These are phyloP conservation scores for Prunus padus DNA, from an alignment of 306 rosid genomes.

Conservation along the genomic window DNA sequence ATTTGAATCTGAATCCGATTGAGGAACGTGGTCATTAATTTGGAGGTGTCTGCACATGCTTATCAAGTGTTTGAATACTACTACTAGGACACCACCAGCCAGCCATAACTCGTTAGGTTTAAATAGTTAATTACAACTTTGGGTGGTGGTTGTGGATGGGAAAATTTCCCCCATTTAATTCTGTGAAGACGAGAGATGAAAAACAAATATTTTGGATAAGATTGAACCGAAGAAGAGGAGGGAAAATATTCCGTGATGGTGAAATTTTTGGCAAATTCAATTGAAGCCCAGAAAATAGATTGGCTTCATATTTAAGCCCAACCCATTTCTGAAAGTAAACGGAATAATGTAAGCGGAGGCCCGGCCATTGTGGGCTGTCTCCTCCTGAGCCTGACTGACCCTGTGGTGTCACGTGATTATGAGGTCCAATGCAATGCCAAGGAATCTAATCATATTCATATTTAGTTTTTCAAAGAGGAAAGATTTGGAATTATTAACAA, in stretches of 20 bases:
- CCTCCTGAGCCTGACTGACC: no score
- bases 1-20: not conserved
- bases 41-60: not conserved
- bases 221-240: not conserved
- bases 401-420: not conserved
- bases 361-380: not conserved
- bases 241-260: not conserved
- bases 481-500: no score
- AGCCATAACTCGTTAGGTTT: not conserved
- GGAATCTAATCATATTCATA: not conserved
- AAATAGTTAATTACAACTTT: no score
- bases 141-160: not conserved
- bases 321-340: not conserved
- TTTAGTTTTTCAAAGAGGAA: no score
- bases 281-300: not conserved
- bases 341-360: not conserved
- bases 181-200: not conserved
- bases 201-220: not conserved
- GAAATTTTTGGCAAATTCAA: not conserved
- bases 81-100: not conserved
- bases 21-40: not conserved
- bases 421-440: not conserved
- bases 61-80: not conserved
- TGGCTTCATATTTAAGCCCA: not conserved
- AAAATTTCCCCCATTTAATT: not conserved